Conservation (phyloP, 768 basidiomycete species). For the Suillus sp. region DNA sequence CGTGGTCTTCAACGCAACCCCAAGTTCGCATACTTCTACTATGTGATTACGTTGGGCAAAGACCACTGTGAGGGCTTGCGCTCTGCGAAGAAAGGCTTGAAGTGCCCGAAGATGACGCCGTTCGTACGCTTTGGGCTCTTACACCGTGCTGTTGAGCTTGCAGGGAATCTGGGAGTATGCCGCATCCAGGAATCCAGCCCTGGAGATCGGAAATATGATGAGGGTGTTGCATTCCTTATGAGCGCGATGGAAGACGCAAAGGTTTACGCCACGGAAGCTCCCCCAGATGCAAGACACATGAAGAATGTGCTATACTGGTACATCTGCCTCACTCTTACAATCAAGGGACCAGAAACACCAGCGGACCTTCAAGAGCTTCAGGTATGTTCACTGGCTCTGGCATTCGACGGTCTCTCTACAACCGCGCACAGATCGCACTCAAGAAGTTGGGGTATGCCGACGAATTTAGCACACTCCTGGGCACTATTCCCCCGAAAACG, state of each 20-base stretch:
- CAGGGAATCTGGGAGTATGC: conserved; percentile 55
- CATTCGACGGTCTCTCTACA: neutral
- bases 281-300: conserved; percentile 64
- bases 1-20: conserved; percentile 56
- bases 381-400: conserved; percentile 33
- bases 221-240: conserved; percentile 61
- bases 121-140: conserved; percentile 59
- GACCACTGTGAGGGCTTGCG: conserved; percentile 55
- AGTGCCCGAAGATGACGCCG: conserved; percentile 52
- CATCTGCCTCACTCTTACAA: conserved; percentile 52
- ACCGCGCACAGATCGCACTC: conserved; percentile 35
- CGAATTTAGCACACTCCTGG: conserved; percentile 51
- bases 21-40: conserved; percentile 63
- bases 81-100: conserved; percentile 67
- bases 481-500: conserved; percentile 50
- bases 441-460: conserved; percentile 52
- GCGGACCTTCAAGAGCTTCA: conserved; percentile 51
- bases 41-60: conserved; percentile 54
- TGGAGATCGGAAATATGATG: conserved; percentile 51
- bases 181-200: conserved; percentile 47
- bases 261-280: conserved; percentile 53
- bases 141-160: conserved; percentile 64
- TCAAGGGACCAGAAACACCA: conserved; percentile 53
- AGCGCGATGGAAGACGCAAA: conserved; percentile 65
- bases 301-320: conserved; percentile 62